Conservation (phyloP, 2,329 filamentous ascomycete genomes). For the Zymoseptoria crescenta region DNA sequence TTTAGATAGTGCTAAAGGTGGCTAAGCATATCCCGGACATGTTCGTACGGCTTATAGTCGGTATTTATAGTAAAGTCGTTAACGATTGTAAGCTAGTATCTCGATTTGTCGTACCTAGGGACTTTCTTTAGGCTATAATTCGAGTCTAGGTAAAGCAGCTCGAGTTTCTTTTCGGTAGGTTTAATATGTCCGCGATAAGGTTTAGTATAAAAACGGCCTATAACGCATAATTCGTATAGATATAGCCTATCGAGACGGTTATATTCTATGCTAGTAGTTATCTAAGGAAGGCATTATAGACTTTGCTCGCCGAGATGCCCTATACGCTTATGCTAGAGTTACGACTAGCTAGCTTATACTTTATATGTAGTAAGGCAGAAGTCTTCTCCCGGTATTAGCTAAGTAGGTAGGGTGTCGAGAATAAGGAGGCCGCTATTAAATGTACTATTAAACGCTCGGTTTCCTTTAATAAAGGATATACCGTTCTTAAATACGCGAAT, state of each 20-base stretch:
- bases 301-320: not conserved
- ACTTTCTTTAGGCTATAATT: not conserved
- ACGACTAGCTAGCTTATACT: not conserved
- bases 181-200: not conserved
- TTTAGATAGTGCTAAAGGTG: not conserved
- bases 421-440: not conserved
- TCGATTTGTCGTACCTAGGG: not conserved
- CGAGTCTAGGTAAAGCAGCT: not conserved
- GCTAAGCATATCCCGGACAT: not conserved
- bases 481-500: too few species aligned
- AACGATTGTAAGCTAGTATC: not conserved
- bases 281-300: not conserved
- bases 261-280: not conserved
- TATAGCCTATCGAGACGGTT: not conserved
- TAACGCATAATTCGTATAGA: not conserved
- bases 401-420: not conserved
- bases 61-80: not conserved
- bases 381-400: not conserved
- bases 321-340: not conserved
- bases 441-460: not conserved
- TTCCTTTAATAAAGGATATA: not conserved
- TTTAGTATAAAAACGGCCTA: not conserved
- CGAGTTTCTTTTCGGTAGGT: not conserved
- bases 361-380: not conserved
- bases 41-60: not conserved